Evolutionary conservation across 371 early-diverging fungal genomes (phyloP).

Genomic region (Apophysomyces ossiformis): DNA sequence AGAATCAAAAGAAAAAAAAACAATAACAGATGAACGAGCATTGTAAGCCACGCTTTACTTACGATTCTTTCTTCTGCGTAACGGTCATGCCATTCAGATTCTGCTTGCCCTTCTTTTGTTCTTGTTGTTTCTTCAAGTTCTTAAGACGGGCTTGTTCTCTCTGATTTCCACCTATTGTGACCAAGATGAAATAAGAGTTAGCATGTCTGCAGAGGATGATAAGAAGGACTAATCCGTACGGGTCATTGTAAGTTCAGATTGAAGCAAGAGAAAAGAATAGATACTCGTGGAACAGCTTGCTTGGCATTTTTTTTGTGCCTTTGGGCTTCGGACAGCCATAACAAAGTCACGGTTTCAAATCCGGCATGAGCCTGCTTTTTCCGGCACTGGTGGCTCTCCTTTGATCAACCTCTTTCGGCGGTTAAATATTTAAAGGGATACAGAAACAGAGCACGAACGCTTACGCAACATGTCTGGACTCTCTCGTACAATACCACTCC

Average conservation of each 20-base stretch:
- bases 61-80: constrained; percentile 60
- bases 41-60: constrained; percentile 12
- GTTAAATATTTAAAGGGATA: too few relatives aligned
- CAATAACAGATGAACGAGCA: constrained; percentile 1
- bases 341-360: too few relatives aligned
- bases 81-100: constrained; percentile 43
- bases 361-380: background rate
- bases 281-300: background rate
- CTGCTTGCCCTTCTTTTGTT: constrained; percentile 45
- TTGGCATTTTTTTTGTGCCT: background rate
- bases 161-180: constrained; percentile 56
- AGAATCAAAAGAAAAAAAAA: background rate
- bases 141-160: constrained; percentile 63
- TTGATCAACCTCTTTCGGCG: background rate
- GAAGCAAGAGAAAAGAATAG: background rate
- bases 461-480: too few relatives aligned
- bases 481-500: too few relatives aligned
- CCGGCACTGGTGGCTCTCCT: background rate
- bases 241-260: constrained; percentile 2
- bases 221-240: background rate
- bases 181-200: background rate
- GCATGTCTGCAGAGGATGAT: background rate
- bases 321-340: too few relatives aligned
- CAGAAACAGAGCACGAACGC: too few relatives aligned
- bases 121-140: constrained; percentile 55